These are phyloP conservation scores for Adiantum capillusveneris DNA, from an alignment of 75 land plant genomes.

Conservation along the genomic window DNA sequence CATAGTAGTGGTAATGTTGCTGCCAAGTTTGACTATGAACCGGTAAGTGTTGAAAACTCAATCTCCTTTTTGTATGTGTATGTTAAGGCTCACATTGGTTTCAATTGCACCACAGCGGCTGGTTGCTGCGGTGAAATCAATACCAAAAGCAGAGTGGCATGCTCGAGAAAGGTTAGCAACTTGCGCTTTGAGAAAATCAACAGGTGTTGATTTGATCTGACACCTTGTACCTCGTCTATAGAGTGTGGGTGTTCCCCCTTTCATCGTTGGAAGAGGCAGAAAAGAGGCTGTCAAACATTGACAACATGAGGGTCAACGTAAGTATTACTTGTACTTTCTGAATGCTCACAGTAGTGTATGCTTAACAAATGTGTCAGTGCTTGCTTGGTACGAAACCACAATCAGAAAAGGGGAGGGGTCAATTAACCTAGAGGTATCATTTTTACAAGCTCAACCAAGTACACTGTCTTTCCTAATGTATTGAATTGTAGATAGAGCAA, in stretches of 20 bases:
- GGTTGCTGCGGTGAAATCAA: slow-evolving; percentile 15
- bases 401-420: too few species aligned
- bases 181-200: too few species aligned
- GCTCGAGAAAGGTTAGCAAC: slow-evolving; percentile 18
- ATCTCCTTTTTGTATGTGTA: background rate
- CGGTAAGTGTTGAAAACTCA: slow-evolving; percentile 6
- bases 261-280: slow-evolving; percentile 24
- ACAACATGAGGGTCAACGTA: slow-evolving; percentile 13
- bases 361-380: background rate
- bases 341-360: background rate
- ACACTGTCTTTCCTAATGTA: too few species aligned
- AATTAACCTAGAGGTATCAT: too few species aligned
- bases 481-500: slow-evolving; percentile 21
- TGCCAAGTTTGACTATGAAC: slow-evolving; percentile 25
- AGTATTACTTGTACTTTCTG: slow-evolving; percentile 4
- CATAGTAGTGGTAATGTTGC: slow-evolving; percentile 22
- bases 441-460: too few species aligned
- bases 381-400: background rate
- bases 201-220: background rate
- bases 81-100: background rate
- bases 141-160: slow-evolving; percentile 22
- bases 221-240: background rate
- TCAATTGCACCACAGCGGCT: slow-evolving; percentile 4
- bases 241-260: slow-evolving; percentile 28
- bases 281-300: slow-evolving; percentile 12